Evolutionary conservation across 2,329 filamentous ascomycete species (phyloP), one percentile per base, ranked within the genome.

Genomic region (Beauveria asiatica): DNA sequence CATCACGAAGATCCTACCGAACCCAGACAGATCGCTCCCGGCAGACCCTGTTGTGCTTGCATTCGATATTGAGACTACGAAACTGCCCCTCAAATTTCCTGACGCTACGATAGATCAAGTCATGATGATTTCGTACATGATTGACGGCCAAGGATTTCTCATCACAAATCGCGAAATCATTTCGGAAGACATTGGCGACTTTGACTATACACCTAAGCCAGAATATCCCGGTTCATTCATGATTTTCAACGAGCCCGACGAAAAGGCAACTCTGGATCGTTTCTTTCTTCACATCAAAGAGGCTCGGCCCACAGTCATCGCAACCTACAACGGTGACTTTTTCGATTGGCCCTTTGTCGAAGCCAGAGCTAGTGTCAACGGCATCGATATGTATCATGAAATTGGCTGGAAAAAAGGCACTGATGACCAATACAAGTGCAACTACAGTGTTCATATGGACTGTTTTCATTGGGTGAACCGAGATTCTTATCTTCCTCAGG

Each of bases 101-200:
- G 95, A 99, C 70, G 87, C 94, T 1, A 83, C 92, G 4, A 87
- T 96, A 64, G 94, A 99, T 75, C 93, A 96, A 72, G 88, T 99
- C 70, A 99, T 99, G 92, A 99, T 99, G 94, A 93, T 99, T 72
- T 99, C 95, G 37, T 99, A 99, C 78, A 99, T 99, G 95, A 97
- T 99, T 68, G 94, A 99, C 67, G 95, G 94, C 0, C 92, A 96
- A 74, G 94, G 94, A 5, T 99, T 97, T 67, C 80, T 99, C 41
- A 97, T 99, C 73, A 99, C 94, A 5, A 99, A 99, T 71, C 86
- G 95, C 68, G 92, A 97, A 71, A 96, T 99, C 62, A 92, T 99
- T 10, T 96, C 93, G 0, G 93, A 99, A 73, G 92, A 99, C 69
- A 99, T 99, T 71, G 82, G 87, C 61, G 94, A 99, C 72, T 99